Base-by-base conservation (phyloP, 352 stramenopile species). In the Phytophthora sansomeana region DNA sequence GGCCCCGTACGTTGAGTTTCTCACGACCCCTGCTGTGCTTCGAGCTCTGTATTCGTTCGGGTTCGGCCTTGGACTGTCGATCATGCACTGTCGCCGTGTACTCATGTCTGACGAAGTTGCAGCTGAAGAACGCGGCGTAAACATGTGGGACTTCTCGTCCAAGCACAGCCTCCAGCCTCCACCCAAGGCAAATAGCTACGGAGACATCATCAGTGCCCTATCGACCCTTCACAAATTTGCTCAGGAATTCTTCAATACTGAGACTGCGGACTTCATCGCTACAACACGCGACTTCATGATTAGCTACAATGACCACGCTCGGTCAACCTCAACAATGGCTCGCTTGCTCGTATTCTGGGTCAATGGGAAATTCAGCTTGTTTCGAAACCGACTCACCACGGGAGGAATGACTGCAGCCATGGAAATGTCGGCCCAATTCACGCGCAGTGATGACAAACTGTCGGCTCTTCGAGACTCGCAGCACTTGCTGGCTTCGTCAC, bases 311-410 rank as follows among this genome's bases (percentile, higher is more conserved):
- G 54, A 58, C 8, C 29, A 55, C 9, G 17, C 46, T 5, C 36
- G 35, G 4, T 3, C 47, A 5, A 54, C 64, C 9, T 13, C 39
- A 2, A 26, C 9, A 0, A 58, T 57, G 46, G 26, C 43, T 5
- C 49, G 33, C 14, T n/a, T 64, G 5, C 41, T 70, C 4, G 32
- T 42, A 1, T 52, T 51, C 39, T 71, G 55, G 42, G 28, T 71
- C 17, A 66, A 58, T 10, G 29, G 42, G 1, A 71, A 71, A 10
- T 58, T 66, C 28, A 71, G 55, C 7, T 5, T 49, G 13, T 67
- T 63, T 38, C 41, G 49, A 11, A 67, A 24, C 16, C 26, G 14
- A 11, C 5, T 62, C 0, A 5, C 58, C 3, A 26, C 49, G 6
- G 8, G 26, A 1, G 55, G 52, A 13, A 6, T 58, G 1, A 0